Base-by-base conservation (phyloP, 225 moss, liverwort and hornwort species). In the Asterella californica region DNA sequence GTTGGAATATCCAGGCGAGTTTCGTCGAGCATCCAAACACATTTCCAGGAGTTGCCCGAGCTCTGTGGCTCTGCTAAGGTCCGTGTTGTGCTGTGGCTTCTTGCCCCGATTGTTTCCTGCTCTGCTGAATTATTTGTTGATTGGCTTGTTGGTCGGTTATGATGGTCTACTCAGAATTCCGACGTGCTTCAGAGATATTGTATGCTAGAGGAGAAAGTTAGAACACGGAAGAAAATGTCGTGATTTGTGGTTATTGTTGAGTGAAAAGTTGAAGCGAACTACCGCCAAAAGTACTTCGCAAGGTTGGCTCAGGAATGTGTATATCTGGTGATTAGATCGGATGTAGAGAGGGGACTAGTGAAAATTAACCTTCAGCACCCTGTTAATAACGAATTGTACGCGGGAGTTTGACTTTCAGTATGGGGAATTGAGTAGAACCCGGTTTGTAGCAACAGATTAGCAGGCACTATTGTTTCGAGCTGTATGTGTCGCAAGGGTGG, bases 41-140 rank as follows among this genome's bases (percentile, higher is more conserved):
- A 99, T 83, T 34, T 93, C 70, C 83, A 90, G 80, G 97, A 99
- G 27, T 78, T 93, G 75, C 93, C 94, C 1, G 94, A 94, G 79
- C 90, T 94, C 32, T 99, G 97, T 46, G 94, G 70, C 15, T 88
- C 91, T 49, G 94, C 85, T 0, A 99, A 94, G 97, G 97, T 92
- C 25, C 6, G 82, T 54, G 62, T 27, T 30, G 32, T 24, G 12
- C 48, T 21, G 10, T n/a, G n/a, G n/a, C 6, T 25, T 25, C n/a
- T 61, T 17, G n/a, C n/a, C 42, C 19, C 25, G 30, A 67, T 18
- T 33, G 14, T 25, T 25, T 34, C 70, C 36, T 37, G 17, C 18
- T 10, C 19, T 68, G 34, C 25, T 62, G 62, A n/a, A 4, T 62
- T 62, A 5, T 27, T 21, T 57, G 57, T 57, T 19, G 22, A 57